phyloP scores from a whole-genome alignment of 495 filamentous ascomycete genomes.

The Neurospora sp. region DNA sequence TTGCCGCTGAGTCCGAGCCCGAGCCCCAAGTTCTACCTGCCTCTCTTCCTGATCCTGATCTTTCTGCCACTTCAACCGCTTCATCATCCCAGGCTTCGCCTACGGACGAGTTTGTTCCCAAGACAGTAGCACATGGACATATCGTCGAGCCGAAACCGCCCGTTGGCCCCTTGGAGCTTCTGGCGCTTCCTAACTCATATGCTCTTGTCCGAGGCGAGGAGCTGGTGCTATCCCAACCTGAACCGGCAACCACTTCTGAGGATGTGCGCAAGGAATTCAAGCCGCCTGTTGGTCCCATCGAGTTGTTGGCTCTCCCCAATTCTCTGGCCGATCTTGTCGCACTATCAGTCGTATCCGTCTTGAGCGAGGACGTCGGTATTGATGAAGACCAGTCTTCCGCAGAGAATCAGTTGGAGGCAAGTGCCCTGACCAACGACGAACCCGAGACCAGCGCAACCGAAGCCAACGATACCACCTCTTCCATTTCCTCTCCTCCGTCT shows the following conservation, averaged over 20 bases:
- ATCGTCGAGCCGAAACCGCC: conserved; percentile 8
- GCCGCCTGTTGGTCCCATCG: conserved; percentile 20
- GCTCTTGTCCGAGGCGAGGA: background rate
- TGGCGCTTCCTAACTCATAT: conserved; percentile 16
- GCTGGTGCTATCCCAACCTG: background rate
- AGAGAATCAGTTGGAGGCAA: conserved; percentile 1
- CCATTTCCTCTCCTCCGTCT: background rate
- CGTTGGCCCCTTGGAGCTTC: conserved; percentile 20
- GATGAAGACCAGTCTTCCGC: background rate
- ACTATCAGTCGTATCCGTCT: conserved; percentile 1
- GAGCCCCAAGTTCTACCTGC: background rate
- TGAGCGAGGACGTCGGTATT: background rate
- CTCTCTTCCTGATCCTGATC: background rate
- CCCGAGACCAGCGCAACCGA: background rate
- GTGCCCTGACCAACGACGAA: background rate
- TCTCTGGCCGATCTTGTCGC: conserved; percentile 13
- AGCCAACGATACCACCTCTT: conserved; percentile 1
- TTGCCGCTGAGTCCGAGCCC: background rate
- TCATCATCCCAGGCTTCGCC: background rate
- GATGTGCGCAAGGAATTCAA: background rate
- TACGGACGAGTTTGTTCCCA: background rate
- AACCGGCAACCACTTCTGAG: background rate
- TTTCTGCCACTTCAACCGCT: background rate
- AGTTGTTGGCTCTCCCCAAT: conserved; percentile 23
- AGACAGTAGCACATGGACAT: background rate